Evolutionary conservation across 208 protist genomes (phyloP).

Genomic region (Entamoeba moshkovskii): DNA sequence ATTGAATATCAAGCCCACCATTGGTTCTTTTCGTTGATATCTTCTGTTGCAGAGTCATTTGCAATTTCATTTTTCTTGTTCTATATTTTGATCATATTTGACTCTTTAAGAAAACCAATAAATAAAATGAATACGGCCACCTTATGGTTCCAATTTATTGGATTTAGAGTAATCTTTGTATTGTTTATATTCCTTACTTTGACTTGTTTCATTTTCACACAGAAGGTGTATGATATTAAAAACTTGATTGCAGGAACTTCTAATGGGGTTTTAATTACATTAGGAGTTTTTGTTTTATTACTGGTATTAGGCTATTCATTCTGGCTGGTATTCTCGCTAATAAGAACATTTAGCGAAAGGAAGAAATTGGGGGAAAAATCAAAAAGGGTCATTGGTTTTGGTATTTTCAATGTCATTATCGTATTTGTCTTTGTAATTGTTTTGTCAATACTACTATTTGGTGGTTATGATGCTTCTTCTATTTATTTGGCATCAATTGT

Average conservation of each 20-base stretch:
- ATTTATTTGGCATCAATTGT: not conserved
- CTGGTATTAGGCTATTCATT: not conserved
- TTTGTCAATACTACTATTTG: not conserved
- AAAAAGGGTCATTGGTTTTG: not conserved
- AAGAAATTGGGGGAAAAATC: not conserved
- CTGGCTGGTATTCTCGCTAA: not conserved
- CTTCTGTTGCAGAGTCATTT: not conserved
- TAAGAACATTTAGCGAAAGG: not conserved
- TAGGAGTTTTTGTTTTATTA: not conserved
- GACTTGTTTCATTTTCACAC: not conserved
- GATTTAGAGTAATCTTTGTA: not conserved
- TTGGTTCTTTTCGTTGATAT: not conserved
- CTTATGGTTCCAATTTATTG: not conserved
- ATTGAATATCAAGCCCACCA: not conserved
- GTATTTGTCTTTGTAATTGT: not conserved
- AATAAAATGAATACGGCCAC: not conserved
- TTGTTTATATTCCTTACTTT: not conserved
- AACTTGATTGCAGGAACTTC: not conserved
- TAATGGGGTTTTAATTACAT: not conserved
- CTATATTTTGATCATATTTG: not conserved
- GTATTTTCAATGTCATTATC: not conserved
- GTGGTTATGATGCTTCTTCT: not conserved
- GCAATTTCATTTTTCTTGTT: not conserved
- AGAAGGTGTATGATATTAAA: not conserved
- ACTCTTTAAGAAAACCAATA: not conserved